phyloP scores from a whole-genome alignment of 1,284 basidiomycete species.

The Malassezia obtusa region DNA sequence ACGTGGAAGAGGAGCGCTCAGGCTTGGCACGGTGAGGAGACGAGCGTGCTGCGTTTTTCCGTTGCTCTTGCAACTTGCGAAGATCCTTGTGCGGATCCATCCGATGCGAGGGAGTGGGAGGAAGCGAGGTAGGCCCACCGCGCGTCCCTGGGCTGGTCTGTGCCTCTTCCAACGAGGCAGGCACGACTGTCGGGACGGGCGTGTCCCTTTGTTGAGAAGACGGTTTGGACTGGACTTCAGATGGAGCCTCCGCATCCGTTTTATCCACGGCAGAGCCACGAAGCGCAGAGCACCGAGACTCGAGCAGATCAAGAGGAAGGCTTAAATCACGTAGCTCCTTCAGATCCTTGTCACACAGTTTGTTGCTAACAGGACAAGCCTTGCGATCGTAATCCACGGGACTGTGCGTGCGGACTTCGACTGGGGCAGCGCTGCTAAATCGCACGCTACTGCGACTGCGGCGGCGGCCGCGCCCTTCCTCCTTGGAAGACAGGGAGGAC shows the following conservation, averaged over 20 bases:
- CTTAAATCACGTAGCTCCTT: constrained; percentile 42
- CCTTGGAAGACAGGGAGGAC: constrained; percentile 29
- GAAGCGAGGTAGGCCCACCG: too few relatives aligned
- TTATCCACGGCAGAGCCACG: not conserved
- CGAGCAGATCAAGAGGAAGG: constrained; percentile 43
- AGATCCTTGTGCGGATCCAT: not conserved
- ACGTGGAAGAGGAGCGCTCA: not conserved
- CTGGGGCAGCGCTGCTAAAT: constrained; percentile 36
- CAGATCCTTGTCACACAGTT: constrained; percentile 38
- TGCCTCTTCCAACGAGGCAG: too few relatives aligned
- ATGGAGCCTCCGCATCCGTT: too few relatives aligned
- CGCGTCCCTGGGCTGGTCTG: too few relatives aligned
- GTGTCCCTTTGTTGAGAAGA: too few relatives aligned
- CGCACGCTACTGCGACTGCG: constrained; percentile 27
- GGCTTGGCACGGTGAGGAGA: not conserved
- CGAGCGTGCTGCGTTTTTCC: not conserved
- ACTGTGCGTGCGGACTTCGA: constrained; percentile 40
- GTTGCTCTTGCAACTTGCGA: not conserved
- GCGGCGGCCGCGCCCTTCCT: constrained; percentile 24
- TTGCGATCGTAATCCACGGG: constrained; percentile 47
- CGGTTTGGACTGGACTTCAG: too few relatives aligned
- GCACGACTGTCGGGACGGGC: too few relatives aligned
- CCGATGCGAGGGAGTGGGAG: too few relatives aligned
- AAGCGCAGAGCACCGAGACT: constrained; percentile 28
- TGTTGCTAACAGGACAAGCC: constrained; percentile 37